These are phyloP conservation scores for Phoenix dactylifera DNA, from an alignment of 176 grass and related monocot species.

Conservation along the genomic window DNA sequence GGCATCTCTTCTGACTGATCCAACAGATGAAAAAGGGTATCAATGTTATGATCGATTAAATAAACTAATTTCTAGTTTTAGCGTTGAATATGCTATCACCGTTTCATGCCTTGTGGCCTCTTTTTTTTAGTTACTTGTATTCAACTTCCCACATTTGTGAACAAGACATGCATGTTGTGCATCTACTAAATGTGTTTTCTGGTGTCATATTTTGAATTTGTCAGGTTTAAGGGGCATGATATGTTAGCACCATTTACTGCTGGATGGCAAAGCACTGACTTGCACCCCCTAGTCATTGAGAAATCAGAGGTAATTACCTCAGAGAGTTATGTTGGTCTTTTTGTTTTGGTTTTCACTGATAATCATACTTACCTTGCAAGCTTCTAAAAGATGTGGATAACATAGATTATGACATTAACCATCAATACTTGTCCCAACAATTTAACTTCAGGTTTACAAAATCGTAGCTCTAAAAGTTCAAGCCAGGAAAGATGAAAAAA, in stretches of 20 bases:
- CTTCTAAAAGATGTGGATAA: too few species aligned
- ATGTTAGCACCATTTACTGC: conserved; percentile 99
- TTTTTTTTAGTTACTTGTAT: too few species aligned
- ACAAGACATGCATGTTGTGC: background rate
- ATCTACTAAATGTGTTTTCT: background rate
- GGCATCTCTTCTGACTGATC: conserved; percentile 33
- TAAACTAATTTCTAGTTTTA: background rate
- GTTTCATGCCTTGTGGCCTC: too few species aligned
- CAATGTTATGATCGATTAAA: background rate
- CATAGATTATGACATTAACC: too few species aligned
- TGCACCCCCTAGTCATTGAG: conserved; percentile 75
- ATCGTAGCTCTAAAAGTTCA: too few species aligned
- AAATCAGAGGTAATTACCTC: conserved; percentile 64
- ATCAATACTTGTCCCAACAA: too few species aligned
- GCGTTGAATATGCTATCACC: too few species aligned
- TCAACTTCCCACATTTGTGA: conserved; percentile 1
- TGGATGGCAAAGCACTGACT: conserved; percentile 87
- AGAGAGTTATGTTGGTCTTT: background rate
- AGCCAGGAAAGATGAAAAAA: too few species aligned
- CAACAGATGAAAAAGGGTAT: conserved; percentile 69
- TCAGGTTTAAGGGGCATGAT: conserved; percentile 88
- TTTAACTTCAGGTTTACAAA: too few species aligned
- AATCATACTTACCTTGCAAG: background rate
- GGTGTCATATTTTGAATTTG: conserved; percentile 9
- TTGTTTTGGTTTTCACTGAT: background rate